A percentile compares a stretch with the other conserved stretches of the same genome.
Evolutionary conservation across 148 eudicot species (phyloP).

Genomic region (Cornus suecica): DNA sequence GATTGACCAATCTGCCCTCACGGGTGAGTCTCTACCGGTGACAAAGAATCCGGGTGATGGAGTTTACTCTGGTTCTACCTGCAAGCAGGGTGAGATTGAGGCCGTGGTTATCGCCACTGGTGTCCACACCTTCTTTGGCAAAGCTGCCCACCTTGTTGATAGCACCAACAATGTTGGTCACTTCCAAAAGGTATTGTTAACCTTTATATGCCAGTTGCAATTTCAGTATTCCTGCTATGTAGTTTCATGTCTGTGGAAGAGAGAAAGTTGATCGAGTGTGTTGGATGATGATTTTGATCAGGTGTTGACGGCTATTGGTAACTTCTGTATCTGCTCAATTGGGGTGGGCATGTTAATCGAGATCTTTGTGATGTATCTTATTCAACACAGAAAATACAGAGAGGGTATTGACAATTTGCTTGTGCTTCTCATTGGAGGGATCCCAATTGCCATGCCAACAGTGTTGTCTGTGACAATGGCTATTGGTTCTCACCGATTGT

Average conservation of each 20-base stretch:
- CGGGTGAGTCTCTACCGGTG: constrained; percentile 75
- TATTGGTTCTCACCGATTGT: constrained; percentile 67
- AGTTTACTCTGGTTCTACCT: constrained; percentile 77
- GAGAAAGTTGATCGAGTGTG: background rate
- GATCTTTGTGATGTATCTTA: constrained; percentile 63
- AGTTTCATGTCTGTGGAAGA: background rate
- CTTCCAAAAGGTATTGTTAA: constrained; percentile 49
- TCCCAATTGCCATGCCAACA: constrained; percentile 87
- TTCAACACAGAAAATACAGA: constrained; percentile 58
- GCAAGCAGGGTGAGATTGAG: constrained; percentile 80
- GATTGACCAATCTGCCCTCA: constrained; percentile 78
- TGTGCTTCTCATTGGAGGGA: constrained; percentile 85
- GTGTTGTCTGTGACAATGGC: constrained; percentile 88
- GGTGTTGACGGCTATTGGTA: constrained; percentile 75
- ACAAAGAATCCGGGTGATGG: constrained; percentile 53
- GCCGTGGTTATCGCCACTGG: constrained; percentile 82
- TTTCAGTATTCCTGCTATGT: background rate
- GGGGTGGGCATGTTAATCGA: constrained; percentile 61
- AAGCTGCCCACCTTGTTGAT: constrained; percentile 81
- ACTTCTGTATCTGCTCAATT: constrained; percentile 75
- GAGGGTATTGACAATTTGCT: constrained; percentile 74
- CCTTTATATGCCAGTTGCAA: background rate
- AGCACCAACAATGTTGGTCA: constrained; percentile 74
- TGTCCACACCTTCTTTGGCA: constrained; percentile 71
- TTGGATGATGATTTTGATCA: constrained; percentile 13